A percentile compares a stretch with the other conserved stretches of the same genome.
Evolutionary conservation across 768 basidiomycete genomes (phyloP).

Genomic region (Cantharellus cinnabarinus): DNA sequence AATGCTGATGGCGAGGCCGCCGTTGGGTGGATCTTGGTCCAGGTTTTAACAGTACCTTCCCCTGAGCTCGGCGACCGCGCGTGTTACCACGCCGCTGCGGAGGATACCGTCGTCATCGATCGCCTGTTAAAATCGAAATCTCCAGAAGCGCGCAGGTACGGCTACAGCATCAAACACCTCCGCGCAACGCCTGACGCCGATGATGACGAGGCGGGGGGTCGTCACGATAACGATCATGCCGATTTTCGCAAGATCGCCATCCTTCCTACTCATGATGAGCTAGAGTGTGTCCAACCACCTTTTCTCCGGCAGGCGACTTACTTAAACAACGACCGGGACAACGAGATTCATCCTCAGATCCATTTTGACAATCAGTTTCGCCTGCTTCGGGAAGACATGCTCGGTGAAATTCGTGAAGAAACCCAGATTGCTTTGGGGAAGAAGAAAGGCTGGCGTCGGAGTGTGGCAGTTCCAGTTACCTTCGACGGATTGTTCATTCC

Average conservation of each 20-base stretch:
- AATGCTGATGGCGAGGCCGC: constrained; percentile 17
- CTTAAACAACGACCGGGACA: constrained; percentile 22
- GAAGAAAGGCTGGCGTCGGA: constrained; percentile 24
- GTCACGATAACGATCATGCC: constrained; percentile 48
- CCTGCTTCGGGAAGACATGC: constrained; percentile 41
- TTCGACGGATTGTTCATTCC: background rate
- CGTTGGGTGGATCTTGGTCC: constrained; percentile 31
- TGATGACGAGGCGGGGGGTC: constrained; percentile 30
- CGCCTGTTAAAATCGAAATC: constrained; percentile 13
- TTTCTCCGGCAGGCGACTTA: constrained; percentile 29
- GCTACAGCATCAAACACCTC: constrained; percentile 24
- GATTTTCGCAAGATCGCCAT: constrained; percentile 44
- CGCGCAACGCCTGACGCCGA: constrained; percentile 13
- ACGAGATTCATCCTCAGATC: constrained; percentile 21
- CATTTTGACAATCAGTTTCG: constrained; percentile 45
- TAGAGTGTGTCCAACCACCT: constrained; percentile 24
- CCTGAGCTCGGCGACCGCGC: constrained; percentile 8
- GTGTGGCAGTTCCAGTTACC: constrained; percentile 19
- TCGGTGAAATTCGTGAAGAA: constrained; percentile 37
- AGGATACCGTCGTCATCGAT: constrained; percentile 16
- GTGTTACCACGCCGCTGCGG: constrained; percentile 22
- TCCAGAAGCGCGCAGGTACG: constrained; percentile 14
- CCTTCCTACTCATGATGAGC: constrained; percentile 40
- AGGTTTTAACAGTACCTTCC: constrained; percentile 20
- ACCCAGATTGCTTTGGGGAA: constrained; percentile 22